Evolutionary conservation across 345 rosid species (phyloP).

Genomic region (Salix exigua): DNA sequence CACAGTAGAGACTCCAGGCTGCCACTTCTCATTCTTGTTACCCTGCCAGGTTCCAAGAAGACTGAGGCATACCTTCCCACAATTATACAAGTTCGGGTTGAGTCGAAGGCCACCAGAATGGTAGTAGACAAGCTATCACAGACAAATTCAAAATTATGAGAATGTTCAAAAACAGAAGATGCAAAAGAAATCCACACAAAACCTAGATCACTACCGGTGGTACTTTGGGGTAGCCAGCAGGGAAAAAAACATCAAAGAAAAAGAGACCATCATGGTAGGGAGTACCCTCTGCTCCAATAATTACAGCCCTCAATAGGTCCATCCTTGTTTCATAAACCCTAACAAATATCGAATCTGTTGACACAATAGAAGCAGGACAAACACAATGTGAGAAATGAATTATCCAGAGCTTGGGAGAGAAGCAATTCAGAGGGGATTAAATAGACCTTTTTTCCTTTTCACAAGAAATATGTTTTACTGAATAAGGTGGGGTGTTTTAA

Average conservation of each 20-base stretch:
- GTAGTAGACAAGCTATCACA: constrained; percentile 61
- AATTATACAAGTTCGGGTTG: constrained; percentile 70
- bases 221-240: constrained; percentile 55
- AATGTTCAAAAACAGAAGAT: not conserved
- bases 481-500: too few relatives aligned
- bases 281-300: constrained; percentile 88
- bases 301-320: constrained; percentile 92
- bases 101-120: constrained; percentile 81
- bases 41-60: constrained; percentile 94
- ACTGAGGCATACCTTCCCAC: constrained; percentile 91
- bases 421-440: too few relatives aligned
- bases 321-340: constrained; percentile 89
- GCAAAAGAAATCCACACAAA: not conserved
- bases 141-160: constrained; percentile 14
- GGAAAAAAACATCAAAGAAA: constrained; percentile 87
- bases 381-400: constrained; percentile 3
- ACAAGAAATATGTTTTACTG: too few relatives aligned
- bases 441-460: too few relatives aligned
- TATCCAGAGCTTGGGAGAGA: not conserved
- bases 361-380: constrained; percentile 7
- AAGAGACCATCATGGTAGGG: constrained; percentile 95
- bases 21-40: constrained; percentile 71
- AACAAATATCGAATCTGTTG: constrained; percentile 72
- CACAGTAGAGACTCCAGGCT: constrained; percentile 68
- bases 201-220: constrained; percentile 62